Conservation (phyloP, 306 rosid species). For the Castanea sativa region DNA sequence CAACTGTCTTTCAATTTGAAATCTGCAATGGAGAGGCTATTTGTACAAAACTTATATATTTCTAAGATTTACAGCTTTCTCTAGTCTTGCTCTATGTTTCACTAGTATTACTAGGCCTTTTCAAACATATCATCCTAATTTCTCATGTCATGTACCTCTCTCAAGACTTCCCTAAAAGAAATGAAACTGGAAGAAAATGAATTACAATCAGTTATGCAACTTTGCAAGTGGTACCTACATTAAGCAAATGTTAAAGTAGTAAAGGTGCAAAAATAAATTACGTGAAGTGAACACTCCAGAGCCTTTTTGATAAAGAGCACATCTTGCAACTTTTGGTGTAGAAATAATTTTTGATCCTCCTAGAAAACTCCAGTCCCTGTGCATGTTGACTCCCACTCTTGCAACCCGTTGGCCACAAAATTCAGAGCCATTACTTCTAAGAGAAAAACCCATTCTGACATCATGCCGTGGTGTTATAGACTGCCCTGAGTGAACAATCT, state of each 20-base stretch:
- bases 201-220: neutral
- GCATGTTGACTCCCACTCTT: constrained; percentile 23
- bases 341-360: constrained; percentile 62
- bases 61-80: neutral
- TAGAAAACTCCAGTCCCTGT: constrained; percentile 67
- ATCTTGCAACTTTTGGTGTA: constrained; percentile 50
- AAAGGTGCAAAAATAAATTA: constrained; percentile 36
- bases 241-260: neutral
- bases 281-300: constrained; percentile 63
- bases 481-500: constrained; percentile 49
- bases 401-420: constrained; percentile 30
- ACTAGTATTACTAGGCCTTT: neutral
- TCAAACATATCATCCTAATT: neutral
- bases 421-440: constrained; percentile 40
- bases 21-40: neutral
- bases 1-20: neutral
- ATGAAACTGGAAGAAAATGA: neutral
- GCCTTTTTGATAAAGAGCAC: constrained; percentile 34
- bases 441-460: constrained; percentile 33
- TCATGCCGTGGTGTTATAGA: constrained; percentile 27
- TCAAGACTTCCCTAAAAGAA: neutral
- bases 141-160: neutral
- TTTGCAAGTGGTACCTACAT: neutral
- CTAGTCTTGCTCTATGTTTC: neutral
- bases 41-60: neutral